Evolutionary conservation across 2,329 filamentous ascomycete genomes (phyloP), one percentile per base, ranked within the genome.

Genomic region (Calonectria honghensis): DNA sequence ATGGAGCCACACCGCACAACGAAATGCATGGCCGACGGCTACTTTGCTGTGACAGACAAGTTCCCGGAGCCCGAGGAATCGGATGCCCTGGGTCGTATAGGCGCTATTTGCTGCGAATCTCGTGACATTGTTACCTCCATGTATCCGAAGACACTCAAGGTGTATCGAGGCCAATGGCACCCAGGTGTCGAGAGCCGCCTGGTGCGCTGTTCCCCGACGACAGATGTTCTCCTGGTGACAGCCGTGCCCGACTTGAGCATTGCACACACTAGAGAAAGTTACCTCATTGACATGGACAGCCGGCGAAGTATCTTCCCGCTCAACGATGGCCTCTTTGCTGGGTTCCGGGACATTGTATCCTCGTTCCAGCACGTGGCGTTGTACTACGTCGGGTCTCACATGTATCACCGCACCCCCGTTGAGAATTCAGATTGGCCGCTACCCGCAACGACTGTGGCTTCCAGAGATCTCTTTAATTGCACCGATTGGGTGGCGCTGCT

Each of bases 261-360:
- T 41, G 10, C 14, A 2, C 32, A 63, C 9, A 29, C 27, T 6
- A 48, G 45, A 48, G 45, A 48, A 4, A 48, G 6, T 13, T 48
- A 24, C 45, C 45, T 13, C 3, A 24, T 2, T 6, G 14, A 18
- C 35, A 41, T 39, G 9, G 35, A 37, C 16, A 18, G 4, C 14
- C 57, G 37, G 16, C 14, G n/a, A 27, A 7, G 10, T 13, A 2
- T 63, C 0, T 63, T 63, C 57, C 57, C 57, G 24, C 57, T 37
- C 3, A 37, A 63, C 27, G 37, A 16, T 27, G 24, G 37, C 6
- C 35, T 41, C 3, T 63, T 63, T 18, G n/a, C 57, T 31, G 35
- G 57, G 16, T 63, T 63, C 24, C 57, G 24, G 13, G 57, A 63
- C 11, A 63, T 63, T 24, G 37, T 63, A 29, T 63, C 57, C 14